Conservation (phyloP, 1,139 yeast species). For the Blastobotrys serpentis region DNA sequence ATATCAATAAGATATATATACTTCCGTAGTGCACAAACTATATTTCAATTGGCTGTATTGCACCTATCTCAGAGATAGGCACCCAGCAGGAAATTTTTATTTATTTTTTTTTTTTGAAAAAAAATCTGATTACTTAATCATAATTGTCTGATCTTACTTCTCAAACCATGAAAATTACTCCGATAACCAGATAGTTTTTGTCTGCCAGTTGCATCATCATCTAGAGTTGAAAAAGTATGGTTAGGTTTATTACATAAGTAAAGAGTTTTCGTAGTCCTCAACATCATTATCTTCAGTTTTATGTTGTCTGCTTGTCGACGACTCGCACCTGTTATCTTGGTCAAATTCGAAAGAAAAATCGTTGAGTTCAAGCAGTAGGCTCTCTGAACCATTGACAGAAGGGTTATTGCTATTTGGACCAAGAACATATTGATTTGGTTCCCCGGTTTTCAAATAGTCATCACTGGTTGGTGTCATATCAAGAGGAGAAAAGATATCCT, state of each 20-base stretch:
- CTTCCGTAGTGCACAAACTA: no score
- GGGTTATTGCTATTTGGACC: neutral
- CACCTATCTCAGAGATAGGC: no score
- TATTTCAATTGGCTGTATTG: no score
- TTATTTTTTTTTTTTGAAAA: no score
- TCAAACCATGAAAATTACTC: no score
- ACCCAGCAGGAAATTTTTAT: no score
- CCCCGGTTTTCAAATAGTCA: neutral
- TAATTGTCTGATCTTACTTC: no score
- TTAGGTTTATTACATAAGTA: no score
- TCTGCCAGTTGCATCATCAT: no score
- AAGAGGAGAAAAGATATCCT: neutral
- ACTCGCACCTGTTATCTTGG: neutral
- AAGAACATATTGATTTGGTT: neutral
- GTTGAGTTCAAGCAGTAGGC: neutral
- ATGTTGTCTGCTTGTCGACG: neutral
- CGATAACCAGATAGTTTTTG: neutral
- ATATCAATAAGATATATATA: no score
- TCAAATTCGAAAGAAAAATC: neutral
- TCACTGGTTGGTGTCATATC: neutral
- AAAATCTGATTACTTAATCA: no score
- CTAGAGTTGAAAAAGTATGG: no score
- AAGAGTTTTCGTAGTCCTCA: neutral
- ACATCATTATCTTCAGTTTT: neutral
- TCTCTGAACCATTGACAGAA: neutral